phyloP scores from a whole-genome alignment of 1,284 basidiomycete species.

The Cystobasidium sp. region DNA sequence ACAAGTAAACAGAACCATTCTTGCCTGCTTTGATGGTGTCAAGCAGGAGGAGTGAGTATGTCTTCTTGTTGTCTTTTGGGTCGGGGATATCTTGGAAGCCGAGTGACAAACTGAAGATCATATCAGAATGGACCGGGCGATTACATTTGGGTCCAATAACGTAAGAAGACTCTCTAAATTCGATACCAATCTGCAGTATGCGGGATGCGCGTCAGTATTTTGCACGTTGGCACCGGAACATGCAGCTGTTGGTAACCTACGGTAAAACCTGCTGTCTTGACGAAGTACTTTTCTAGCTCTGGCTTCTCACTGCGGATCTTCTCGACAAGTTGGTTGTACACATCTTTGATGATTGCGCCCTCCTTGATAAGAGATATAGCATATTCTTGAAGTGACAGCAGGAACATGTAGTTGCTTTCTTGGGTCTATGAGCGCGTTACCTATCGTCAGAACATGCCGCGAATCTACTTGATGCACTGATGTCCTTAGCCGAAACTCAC shows the following conservation, averaged over 20 bases:
- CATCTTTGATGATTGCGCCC: constrained; percentile 75
- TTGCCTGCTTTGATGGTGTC: constrained; percentile 84
- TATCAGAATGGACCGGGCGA: constrained; percentile 72
- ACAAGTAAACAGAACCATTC: constrained; percentile 73
- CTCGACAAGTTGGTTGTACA: constrained; percentile 76
- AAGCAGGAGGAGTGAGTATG: constrained; percentile 86
- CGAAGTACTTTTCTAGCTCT: constrained; percentile 79
- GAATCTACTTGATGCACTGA: not conserved
- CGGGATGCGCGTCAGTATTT: not conserved
- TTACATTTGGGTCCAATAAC: constrained; percentile 79
- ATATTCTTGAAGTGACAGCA: constrained; percentile 78
- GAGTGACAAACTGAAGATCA: constrained; percentile 82
- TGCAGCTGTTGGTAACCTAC: constrained; percentile 47
- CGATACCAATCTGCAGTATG: constrained; percentile 75
- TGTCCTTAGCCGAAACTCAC: constrained; percentile 59
- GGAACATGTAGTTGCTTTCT: constrained; percentile 80
- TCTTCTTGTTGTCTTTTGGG: constrained; percentile 68
- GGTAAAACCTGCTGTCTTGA: constrained; percentile 89
- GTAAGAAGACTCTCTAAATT: constrained; percentile 89
- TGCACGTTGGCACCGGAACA: constrained; percentile 17
- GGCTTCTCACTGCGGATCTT: constrained; percentile 77
- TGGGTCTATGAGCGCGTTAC: constrained; percentile 67
- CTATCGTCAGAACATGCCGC: not conserved
- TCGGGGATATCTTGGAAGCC: constrained; percentile 83
- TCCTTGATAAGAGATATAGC: constrained; percentile 77